Evolutionary conservation across 2,329 filamentous ascomycete species (phyloP).

Genomic region (Myotisia sp.): DNA sequence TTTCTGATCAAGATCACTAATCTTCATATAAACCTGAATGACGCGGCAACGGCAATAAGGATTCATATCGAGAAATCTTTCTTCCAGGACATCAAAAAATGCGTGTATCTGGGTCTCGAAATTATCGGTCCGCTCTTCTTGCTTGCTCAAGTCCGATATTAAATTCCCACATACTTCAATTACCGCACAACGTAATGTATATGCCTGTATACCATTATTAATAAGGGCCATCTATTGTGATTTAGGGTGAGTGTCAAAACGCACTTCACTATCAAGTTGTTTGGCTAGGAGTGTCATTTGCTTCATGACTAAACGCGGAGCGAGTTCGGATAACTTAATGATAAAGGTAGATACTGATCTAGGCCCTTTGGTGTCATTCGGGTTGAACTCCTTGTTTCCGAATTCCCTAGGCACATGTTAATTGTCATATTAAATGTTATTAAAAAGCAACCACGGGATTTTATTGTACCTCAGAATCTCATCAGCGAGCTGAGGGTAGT

Average conservation of each 20-base stretch:
- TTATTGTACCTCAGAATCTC: slow-evolving; percentile 57
- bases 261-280: slow-evolving; percentile 81
- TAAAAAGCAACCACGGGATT: neutral
- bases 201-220: slow-evolving; percentile 46
- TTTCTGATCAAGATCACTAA: slow-evolving; percentile 91
- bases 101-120: slow-evolving; percentile 90
- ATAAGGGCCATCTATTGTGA: neutral
- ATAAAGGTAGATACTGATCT: slow-evolving; percentile 95
- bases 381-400: slow-evolving; percentile 96
- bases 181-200: slow-evolving; percentile 80
- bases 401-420: slow-evolving; percentile 52
- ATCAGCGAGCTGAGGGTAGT: slow-evolving; percentile 87
- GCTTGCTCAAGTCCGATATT: slow-evolving; percentile 75
- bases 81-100: slow-evolving; percentile 92
- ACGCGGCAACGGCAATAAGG: slow-evolving; percentile 86
- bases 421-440: no score
- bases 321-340: slow-evolving; percentile 79
- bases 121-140: slow-evolving; percentile 82
- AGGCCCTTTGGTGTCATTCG: slow-evolving; percentile 84
- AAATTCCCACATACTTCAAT: slow-evolving; percentile 97
- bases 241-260: neutral
- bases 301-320: slow-evolving; percentile 84
- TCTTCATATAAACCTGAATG: slow-evolving; percentile 81
- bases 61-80: slow-evolving; percentile 90
- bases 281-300: slow-evolving; percentile 94